Base-by-base conservation (phyloP, 805 yeast genomes). In the Ogataea nakhonphanomensis region DNA sequence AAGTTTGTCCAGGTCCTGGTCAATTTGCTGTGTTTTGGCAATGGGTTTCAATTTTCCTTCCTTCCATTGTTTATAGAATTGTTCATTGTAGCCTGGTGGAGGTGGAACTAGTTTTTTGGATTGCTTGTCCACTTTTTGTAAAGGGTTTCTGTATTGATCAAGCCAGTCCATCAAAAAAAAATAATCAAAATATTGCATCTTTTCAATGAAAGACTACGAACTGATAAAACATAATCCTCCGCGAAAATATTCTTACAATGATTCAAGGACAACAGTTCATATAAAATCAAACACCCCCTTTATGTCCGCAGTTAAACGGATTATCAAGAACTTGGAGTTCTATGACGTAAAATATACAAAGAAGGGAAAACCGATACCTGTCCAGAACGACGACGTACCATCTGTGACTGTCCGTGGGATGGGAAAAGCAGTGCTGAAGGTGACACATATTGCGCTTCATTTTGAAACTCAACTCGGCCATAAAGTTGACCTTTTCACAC, bases 371-470 rank as follows among this genome's bases (percentile, higher is more conserved):
- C 27, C 41, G 8, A 43, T 50, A 5, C 37, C 41, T 13, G 37
- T 35, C 14, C 41, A 33, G 11, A 42, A 43, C 17, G 62, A 59
- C 13, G 24, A 33, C 2, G 64, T 65, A 0, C 54, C 65, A 21
- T 75, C 66, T 53, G 69, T 87, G 7, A 67, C 72, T 0, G 71
- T 89, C 3, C 61, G 76, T 39, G 96, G 95, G 0, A 79, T 86
- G 83, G 96, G 96, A 1, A 71, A 69, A 41, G 74, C 90, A 8
- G 76, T 84, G 8, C 79, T 73, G 35, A 81, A 75, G 51, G 77
- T 81, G 0, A 45, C 84, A n/a, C 66, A 79, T 10, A 46, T 89
- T 1, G 95, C 78, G 0, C 57, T 78, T 21, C 73, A 78, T 52
- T 83, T 80, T 54, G 74, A 75, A 50, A 65, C 63, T 11, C 71